Conservation (phyloP, 176 grass and related monocot genomes). For the Alloteropsis semialata region DNA sequence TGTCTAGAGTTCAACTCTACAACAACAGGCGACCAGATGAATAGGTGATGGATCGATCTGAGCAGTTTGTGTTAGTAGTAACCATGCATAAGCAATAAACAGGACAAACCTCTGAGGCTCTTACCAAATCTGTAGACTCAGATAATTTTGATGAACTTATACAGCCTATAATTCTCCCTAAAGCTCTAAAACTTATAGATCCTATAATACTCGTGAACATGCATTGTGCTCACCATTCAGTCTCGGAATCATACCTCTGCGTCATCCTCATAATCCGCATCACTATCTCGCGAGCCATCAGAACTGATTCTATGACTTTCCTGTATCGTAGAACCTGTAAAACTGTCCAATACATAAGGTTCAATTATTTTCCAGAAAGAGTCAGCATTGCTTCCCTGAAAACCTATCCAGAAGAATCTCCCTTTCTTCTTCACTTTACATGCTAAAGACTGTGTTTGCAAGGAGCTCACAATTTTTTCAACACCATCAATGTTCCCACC, state of each 20-base stretch:
- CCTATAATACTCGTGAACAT: not conserved
- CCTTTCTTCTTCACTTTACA: slow-evolving; percentile 92
- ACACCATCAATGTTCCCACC: slow-evolving; percentile 57
- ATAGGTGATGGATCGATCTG: slow-evolving; percentile 17
- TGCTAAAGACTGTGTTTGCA: slow-evolving; percentile 50
- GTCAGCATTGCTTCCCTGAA: slow-evolving; percentile 70
- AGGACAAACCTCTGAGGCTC: slow-evolving; percentile 25
- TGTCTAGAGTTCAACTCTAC: slow-evolving; percentile 19
- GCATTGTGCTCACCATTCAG: not conserved
- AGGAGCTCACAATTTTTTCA: slow-evolving; percentile 66
- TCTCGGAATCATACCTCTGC: not conserved
- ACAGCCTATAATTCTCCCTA: not conserved
- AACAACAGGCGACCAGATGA: not conserved
- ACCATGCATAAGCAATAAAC: not conserved
- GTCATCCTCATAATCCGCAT: slow-evolving; percentile 41
- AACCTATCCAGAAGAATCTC: slow-evolving; percentile 78
- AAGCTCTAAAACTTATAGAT: not conserved
- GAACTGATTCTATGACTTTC: not conserved
- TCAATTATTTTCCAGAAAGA: slow-evolving; percentile 67
- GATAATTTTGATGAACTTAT: not conserved
- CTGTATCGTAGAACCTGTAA: slow-evolving; percentile 7
- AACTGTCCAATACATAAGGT: slow-evolving; percentile 62
- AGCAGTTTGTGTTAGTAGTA: slow-evolving; percentile 10
- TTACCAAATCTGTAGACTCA: not conserved
- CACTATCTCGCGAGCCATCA: slow-evolving; percentile 20